A percentile compares a stretch with the other conserved stretches of the same genome.
Evolutionary conservation across 345 rosid species (phyloP).

Genomic region (Aegle marmelos): DNA sequence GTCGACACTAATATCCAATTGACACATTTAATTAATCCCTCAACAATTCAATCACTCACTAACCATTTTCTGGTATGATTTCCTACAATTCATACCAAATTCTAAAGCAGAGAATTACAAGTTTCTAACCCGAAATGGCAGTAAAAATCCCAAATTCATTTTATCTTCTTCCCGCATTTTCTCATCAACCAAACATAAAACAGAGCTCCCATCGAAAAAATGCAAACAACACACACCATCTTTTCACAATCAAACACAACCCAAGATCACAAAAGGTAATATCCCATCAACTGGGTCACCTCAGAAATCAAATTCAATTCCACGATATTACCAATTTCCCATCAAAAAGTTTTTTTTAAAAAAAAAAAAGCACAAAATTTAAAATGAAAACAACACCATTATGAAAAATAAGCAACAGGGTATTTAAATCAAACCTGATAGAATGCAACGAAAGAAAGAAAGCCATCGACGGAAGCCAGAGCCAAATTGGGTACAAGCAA

Average conservation of each 20-base stretch:
- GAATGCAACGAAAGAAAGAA: constrained; percentile 36
- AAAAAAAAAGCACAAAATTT: not conserved
- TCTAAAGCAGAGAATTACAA: not conserved
- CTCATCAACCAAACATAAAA: not conserved
- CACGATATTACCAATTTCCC: not conserved
- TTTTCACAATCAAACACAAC: not conserved
- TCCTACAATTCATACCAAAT: not conserved
- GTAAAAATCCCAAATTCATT: not conserved
- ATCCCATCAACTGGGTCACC: not conserved
- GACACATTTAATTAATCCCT: not conserved
- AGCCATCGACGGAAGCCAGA: constrained; percentile 31
- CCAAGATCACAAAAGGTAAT: not conserved
- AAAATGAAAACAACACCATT: not conserved
- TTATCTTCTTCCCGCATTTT: not conserved
- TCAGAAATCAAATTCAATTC: not conserved
- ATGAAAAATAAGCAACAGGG: not conserved
- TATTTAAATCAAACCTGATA: constrained; percentile 29
- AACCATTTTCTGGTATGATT: not conserved
- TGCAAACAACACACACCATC: not conserved
- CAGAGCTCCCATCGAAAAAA: not conserved
- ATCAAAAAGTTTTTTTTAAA: too few species aligned
- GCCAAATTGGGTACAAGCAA: constrained; percentile 29
- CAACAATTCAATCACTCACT: not conserved
- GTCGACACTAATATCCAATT: not conserved
- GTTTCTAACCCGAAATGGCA: not conserved